These are phyloP conservation scores for Candida suzukii DNA, from an alignment of 805 yeast genomes.

Conservation along the genomic window DNA sequence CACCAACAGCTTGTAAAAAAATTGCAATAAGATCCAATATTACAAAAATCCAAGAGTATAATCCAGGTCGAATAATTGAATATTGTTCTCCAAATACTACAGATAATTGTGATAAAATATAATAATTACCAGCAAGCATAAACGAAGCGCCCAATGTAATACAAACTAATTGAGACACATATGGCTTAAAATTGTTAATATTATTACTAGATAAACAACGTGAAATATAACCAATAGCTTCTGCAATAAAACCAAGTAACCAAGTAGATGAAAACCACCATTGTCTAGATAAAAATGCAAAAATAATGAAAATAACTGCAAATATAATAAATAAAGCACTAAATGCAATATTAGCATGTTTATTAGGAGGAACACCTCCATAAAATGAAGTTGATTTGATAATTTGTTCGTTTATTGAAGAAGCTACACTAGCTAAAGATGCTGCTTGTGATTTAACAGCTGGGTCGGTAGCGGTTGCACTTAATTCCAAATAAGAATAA, in stretches of 20 bases:
- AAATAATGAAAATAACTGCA: conserved; percentile 31
- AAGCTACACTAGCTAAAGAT: conserved; percentile 16
- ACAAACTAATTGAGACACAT: conserved; percentile 56
- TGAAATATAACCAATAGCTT: conserved; percentile 62
- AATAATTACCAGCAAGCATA: conserved; percentile 79
- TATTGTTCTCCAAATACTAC: conserved; percentile 52
- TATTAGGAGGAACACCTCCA: conserved; percentile 41
- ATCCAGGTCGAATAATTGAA: conserved; percentile 48
- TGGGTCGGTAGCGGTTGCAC: conserved; percentile 19
- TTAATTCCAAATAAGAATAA: conserved; percentile 12
- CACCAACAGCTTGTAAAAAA: conserved; percentile 68
- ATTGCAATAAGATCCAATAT: conserved; percentile 58
- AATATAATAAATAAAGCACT: conserved; percentile 46
- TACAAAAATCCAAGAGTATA: conserved; percentile 59
- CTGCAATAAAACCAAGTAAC: conserved; percentile 50
- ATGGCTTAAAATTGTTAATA: conserved; percentile 30
- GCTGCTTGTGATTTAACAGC: conserved; percentile 7
- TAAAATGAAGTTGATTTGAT: conserved; percentile 17
- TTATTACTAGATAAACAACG: conserved; percentile 41
- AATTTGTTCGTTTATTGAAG: conserved; percentile 11
- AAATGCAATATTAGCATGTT: conserved; percentile 53
- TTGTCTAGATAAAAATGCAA: conserved; percentile 42
- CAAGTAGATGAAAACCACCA: conserved; percentile 62
- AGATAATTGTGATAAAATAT: conserved; percentile 57
- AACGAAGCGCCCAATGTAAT: conserved; percentile 79